Evolutionary conservation across 257 asterid genomes (phyloP).

Genomic region (Primulina eburnea): DNA sequence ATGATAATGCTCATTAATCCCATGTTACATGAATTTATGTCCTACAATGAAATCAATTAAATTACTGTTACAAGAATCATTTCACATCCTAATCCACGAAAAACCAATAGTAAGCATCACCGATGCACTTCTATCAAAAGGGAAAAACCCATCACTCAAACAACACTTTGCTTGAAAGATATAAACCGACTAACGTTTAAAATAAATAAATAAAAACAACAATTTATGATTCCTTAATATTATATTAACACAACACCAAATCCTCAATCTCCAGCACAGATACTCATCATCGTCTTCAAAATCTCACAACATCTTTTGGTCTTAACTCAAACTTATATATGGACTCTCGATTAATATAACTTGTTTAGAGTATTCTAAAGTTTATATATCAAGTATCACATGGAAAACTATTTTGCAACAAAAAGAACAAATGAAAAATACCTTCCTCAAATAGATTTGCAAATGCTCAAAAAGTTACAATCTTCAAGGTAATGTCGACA

Average conservation of each 20-base stretch:
- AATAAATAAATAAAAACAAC: background rate
- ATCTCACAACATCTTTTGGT: background rate
- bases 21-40: background rate
- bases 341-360: background rate
- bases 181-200: background rate
- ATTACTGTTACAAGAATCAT: background rate
- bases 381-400: background rate
- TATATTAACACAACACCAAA: conserved; percentile 8
- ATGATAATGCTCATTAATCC: background rate
- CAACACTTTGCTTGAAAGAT: background rate
- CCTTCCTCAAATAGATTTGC: conserved; percentile 6
- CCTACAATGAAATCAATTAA: background rate
- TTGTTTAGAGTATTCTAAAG: background rate
- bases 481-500: background rate
- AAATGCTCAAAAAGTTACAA: background rate
- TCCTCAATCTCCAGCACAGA: background rate
- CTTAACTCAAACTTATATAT: background rate
- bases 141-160: conserved; percentile 2
- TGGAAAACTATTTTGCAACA: background rate
- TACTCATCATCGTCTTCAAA: background rate
- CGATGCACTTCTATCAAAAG: conserved; percentile 12
- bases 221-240: background rate
- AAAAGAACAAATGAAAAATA: background rate
- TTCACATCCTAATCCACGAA: background rate
- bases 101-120: conserved; percentile 11